Percentiles rank a stretch among this genome's conserved stretches.
phyloP scores from a whole-genome alignment of 345 rosid genomes.

The Reutealis trisperma region DNA sequence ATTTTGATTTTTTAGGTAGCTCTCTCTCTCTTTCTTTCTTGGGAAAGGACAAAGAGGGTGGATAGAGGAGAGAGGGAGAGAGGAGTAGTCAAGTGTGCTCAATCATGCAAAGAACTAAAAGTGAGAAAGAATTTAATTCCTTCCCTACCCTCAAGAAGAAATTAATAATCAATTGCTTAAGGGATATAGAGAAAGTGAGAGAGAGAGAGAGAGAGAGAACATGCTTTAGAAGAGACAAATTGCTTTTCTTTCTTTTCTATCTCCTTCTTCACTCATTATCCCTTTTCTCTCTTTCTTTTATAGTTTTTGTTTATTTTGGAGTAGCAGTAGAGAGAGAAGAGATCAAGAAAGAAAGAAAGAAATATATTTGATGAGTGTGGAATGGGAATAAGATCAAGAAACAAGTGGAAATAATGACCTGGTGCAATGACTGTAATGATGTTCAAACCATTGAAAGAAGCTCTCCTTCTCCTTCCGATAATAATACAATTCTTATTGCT shows the following conservation, averaged over 20 bases:
- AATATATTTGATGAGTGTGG: constrained; percentile 17
- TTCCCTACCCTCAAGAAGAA: constrained; percentile 50
- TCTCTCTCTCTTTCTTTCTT: constrained; percentile 8
- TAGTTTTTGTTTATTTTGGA: constrained; percentile 39
- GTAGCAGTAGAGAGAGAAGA: constrained; percentile 25
- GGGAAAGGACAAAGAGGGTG: constrained; percentile 19
- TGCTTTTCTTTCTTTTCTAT: constrained; percentile 37
- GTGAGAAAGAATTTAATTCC: constrained; percentile 58
- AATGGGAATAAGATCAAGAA: constrained; percentile 40
- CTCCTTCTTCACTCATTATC: neutral
- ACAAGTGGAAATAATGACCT: constrained; percentile 53
- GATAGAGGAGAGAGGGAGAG: no score
- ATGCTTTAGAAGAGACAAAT: constrained; percentile 48
- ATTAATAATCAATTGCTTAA: constrained; percentile 30
- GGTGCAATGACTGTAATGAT: constrained; percentile 85
- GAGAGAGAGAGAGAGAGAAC: constrained; percentile 6
- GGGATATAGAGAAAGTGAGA: neutral
- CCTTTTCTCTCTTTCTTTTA: constrained; percentile 10
- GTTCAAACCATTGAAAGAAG: constrained; percentile 61
- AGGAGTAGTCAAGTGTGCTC: neutral
- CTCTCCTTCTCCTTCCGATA: constrained; percentile 35
- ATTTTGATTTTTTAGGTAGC: constrained; percentile 34
- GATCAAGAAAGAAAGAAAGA: constrained; percentile 7
- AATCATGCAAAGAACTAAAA: constrained; percentile 31
- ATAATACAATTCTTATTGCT: constrained; percentile 14